Evolutionary conservation across 2,329 filamentous ascomycete genomes (phyloP), one percentile per base, ranked within the genome.

Genomic region (Diaporthe aspalathi): DNA sequence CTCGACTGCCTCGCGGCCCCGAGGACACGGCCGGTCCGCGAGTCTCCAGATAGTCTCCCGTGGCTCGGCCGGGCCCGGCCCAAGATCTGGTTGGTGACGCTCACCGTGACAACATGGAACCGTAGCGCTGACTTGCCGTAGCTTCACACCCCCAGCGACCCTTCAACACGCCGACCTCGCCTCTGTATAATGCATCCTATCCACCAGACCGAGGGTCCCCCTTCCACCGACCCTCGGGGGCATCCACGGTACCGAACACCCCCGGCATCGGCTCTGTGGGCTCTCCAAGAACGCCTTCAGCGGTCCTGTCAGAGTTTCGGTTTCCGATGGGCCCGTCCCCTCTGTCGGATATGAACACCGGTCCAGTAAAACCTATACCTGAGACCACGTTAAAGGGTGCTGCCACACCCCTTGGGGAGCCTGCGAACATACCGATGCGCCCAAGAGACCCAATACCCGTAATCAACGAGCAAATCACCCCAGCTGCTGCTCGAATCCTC

Each of bases 31-130:
- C 60, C 88, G 94, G 67, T 94, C 94, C 47, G 90, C 93, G 29
- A 97, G 94, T 83, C 83, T 97, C 72, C 94, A 97, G 79, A 92
- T 95, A 75, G 79, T 89, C 74, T 84, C 90, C 57, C 85, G 85
- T 73, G 73, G 78, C 77, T 74, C 81, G 77, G 63, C 81, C 78
- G 77, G 82, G 81, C 87, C 79, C 76, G 84, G 81, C 63, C 84
- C 81, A 72, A 80, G 82, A 35, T 84, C 82, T 35, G 82, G 82
- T 76, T 74, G 77, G 74, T 75, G 45, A 68, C 12, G 29, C 20
- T 80, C 74, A 49, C 62, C 32, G 24, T 63, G 35, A 20, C 38
- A 47, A 49, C 45, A 43, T 50, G 27, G 22, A 7, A 53, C 17
- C 17, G 52, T 57, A 50, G 27, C 45, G 47, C 70, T 73, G 60